Conservation (phyloP, 2,329 filamentous ascomycete genomes). For the Metarhizium album region DNA sequence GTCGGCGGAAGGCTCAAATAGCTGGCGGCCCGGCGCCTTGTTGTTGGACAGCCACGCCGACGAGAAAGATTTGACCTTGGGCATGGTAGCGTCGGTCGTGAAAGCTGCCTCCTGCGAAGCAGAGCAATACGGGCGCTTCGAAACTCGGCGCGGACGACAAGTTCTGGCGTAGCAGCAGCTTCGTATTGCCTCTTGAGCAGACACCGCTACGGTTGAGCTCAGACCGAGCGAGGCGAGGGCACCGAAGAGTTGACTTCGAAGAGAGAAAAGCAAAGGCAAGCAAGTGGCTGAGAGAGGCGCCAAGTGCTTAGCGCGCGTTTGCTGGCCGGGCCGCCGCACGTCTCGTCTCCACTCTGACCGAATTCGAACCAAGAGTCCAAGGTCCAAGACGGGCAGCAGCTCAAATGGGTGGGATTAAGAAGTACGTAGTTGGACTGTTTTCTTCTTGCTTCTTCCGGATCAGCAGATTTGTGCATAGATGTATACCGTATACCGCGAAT, state of each 20-base stretch:
- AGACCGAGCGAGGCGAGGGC: neutral
- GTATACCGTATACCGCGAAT: too few relatives aligned
- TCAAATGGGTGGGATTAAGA: too few relatives aligned
- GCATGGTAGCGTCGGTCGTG: conserved; percentile 52
- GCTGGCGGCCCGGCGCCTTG: conserved; percentile 56
- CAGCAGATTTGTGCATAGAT: too few relatives aligned
- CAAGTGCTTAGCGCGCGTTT: neutral
- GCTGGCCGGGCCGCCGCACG: neutral
- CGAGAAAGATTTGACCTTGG: conserved; percentile 74
- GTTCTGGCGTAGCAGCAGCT: neutral
- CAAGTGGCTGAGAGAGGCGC: neutral
- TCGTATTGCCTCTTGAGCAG: neutral
- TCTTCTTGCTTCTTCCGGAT: too few relatives aligned
- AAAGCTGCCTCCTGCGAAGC: neutral
- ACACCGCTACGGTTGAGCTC: neutral
- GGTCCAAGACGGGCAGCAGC: too few relatives aligned
- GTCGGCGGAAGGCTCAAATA: conserved; percentile 52
- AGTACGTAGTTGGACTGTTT: too few relatives aligned
- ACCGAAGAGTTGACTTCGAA: neutral
- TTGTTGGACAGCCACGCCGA: conserved; percentile 77
- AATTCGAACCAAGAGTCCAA: too few relatives aligned
- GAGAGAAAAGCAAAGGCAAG: neutral
- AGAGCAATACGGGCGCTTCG: neutral
- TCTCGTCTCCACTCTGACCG: neutral
- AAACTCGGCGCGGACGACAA: neutral